A percentile compares a stretch with the other conserved stretches of the same genome.
phyloP scores from a whole-genome alignment of 805 yeast species.

The Candida multigemmis region DNA sequence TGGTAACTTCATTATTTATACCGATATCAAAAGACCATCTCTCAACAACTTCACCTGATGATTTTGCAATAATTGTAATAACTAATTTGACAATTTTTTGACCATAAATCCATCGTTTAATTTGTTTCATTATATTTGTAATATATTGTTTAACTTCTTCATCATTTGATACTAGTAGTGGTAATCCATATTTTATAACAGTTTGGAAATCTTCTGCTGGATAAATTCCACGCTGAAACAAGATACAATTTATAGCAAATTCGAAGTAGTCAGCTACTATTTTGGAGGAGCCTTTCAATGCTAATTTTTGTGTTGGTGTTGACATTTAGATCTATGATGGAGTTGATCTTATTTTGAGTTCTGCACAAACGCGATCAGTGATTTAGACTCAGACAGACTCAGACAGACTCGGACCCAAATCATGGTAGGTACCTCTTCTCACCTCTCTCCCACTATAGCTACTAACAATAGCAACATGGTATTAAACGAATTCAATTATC shows the following conservation, averaged over 20 bases:
- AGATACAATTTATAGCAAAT: conserved; percentile 68
- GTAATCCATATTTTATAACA: conserved; percentile 73
- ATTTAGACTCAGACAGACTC: too few species aligned
- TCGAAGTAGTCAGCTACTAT: conserved; percentile 79
- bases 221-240: conserved; percentile 85
- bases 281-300: conserved; percentile 71
- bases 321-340: too few species aligned
- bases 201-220: conserved; percentile 78
- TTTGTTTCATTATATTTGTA: conserved; percentile 55
- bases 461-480: conserved; percentile 49
- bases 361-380: too few species aligned
- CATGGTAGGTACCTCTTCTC: too few species aligned
- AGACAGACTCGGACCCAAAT: too few species aligned
- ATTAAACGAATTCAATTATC: conserved; percentile 52
- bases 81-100: conserved; percentile 62
- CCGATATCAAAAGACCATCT: conserved; percentile 79
- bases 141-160: conserved; percentile 70
- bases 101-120: conserved; percentile 62
- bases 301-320: too few species aligned
- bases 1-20: conserved; percentile 7
- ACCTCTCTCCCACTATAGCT: conserved; percentile 5
- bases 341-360: too few species aligned
- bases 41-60: conserved; percentile 62
- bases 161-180: conserved; percentile 62
- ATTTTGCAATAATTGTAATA: conserved; percentile 63